Base-by-base conservation (phyloP, 2,329 filamentous ascomycete species). In the Stemphylium vesicarium region DNA sequence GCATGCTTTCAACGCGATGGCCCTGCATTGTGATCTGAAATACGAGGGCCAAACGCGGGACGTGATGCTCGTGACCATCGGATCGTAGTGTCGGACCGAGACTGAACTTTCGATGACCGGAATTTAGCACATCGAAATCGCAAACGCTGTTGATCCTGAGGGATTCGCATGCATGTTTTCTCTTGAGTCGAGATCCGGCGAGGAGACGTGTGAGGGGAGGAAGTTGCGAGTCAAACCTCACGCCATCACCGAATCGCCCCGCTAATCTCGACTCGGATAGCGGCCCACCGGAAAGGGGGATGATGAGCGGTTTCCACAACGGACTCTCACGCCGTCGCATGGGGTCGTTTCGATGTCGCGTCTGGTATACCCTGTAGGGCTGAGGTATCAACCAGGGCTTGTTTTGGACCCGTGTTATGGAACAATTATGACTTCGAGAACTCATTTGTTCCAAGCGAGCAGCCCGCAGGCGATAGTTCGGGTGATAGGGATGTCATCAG, bases 291-390 rank as follows among this genome's bases (percentile, higher is more conserved):
- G 39, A 35, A 46, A 46, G 43, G 41, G 36, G 41, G 39, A 35
- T 15, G 29, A 18, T 22, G 29, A 8, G 16, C 41, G 18, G n/a
- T 32, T 9, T 18, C 32, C 15, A 18, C n/a, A 33, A 31, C 40
- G 22, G 32, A 37, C 29, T 24, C 32, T 46, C 22, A 26, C 41
- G 16, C 31, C 20, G 37, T 24, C 13, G 47, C 41, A 39, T 37
- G 47, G 41, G 24, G 24, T 18, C 29, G 52, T 55, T 55, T 51
- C 52, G 37, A 46, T 32, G 22, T 8, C 29, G 47, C 37, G 15
- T 51, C 52, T 51, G 22, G 31, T 51, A 32, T 18, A 55, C 16
- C 36, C 31, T 46, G 47, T 44, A 46, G 24, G 47, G 47, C 52
- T 55, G 52, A 39, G 10, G n/a, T 37, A 41, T 38, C 16, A 24